Evolutionary conservation across 345 rosid genomes (phyloP).

Genomic region (Eucalyptus cloeziana): DNA sequence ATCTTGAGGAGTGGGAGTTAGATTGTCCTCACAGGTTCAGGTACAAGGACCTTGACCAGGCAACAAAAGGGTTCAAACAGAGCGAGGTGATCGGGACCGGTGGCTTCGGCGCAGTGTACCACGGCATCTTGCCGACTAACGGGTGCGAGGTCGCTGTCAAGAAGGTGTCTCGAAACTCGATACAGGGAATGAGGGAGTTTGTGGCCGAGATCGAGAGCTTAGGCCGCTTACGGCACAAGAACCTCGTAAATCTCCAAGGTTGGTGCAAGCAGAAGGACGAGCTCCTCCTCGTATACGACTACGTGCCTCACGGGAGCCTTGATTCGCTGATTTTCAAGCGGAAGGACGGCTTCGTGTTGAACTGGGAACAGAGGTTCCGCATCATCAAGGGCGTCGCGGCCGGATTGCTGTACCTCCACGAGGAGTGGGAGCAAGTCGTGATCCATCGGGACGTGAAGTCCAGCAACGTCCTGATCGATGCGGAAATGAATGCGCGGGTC

Average conservation of each 20-base stretch:
- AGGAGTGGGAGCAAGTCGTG: conserved; percentile 71
- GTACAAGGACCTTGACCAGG: conserved; percentile 40
- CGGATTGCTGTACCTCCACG: conserved; percentile 54
- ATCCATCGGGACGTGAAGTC: conserved; percentile 74
- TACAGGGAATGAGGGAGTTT: conserved; percentile 68
- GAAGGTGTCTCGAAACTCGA: conserved; percentile 38
- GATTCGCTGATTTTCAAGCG: conserved; percentile 23
- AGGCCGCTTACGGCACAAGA: conserved; percentile 54
- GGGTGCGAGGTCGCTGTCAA: conserved; percentile 50
- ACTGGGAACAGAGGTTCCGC: conserved; percentile 60
- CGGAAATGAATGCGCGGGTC: conserved; percentile 45
- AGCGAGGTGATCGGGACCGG: conserved; percentile 61
- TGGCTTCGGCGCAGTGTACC: conserved; percentile 69
- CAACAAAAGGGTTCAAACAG: conserved; percentile 50
- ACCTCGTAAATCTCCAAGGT: conserved; percentile 66
- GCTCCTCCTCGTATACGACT: conserved; percentile 59
- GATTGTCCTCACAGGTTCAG: conserved; percentile 63
- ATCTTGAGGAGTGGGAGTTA: conserved; percentile 61
- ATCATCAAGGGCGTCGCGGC: conserved; percentile 61
- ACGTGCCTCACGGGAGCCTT: conserved; percentile 64
- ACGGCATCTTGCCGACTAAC: conserved; percentile 24
- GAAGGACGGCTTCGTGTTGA: conserved; percentile 8
- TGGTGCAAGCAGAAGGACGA: conserved; percentile 56
- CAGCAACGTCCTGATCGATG: conserved; percentile 61
- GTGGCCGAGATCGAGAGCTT: conserved; percentile 64